These are phyloP conservation scores for Sicyos baderoa DNA, from an alignment of 306 rosid species.

Conservation along the genomic window DNA sequence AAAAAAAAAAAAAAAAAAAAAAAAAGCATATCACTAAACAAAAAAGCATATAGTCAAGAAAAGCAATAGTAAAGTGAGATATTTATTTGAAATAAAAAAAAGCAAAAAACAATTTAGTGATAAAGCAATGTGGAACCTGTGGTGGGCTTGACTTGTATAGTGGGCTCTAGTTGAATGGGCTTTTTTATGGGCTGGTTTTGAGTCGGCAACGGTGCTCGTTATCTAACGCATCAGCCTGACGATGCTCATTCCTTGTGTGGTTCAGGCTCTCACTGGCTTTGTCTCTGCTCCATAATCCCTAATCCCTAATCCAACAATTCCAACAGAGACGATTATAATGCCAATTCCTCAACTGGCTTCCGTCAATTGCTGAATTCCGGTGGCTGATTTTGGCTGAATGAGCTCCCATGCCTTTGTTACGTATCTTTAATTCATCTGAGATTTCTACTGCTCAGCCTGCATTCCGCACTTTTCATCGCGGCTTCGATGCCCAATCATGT, in stretches of 20 bases:
- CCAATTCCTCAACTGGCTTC: neutral
- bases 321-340: neutral
- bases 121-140: neutral
- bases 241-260: conserved; percentile 9
- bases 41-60: too few relatives aligned
- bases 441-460: conserved; percentile 61
- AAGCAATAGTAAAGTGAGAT: too few relatives aligned
- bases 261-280: conserved; percentile 13
- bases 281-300: conserved; percentile 18
- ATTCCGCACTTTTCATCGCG: conserved; percentile 35
- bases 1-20: too few relatives aligned
- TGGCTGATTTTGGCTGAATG: conserved; percentile 50
- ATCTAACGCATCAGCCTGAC: conserved; percentile 8
- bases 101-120: too few relatives aligned
- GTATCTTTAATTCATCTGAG: conserved; percentile 46
- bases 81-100: too few relatives aligned
- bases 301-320: neutral
- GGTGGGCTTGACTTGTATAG: neutral
- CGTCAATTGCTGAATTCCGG: conserved; percentile 21
- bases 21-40: too few relatives aligned
- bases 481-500: conserved; percentile 31
- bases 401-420: conserved; percentile 86
- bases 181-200: neutral
- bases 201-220: conserved; percentile 1
- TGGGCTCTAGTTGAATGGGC: too few relatives aligned